These are phyloP conservation scores for Hansenula sp. DNA, from an alignment of 1,139 yeast genomes.

Conservation along the genomic window DNA sequence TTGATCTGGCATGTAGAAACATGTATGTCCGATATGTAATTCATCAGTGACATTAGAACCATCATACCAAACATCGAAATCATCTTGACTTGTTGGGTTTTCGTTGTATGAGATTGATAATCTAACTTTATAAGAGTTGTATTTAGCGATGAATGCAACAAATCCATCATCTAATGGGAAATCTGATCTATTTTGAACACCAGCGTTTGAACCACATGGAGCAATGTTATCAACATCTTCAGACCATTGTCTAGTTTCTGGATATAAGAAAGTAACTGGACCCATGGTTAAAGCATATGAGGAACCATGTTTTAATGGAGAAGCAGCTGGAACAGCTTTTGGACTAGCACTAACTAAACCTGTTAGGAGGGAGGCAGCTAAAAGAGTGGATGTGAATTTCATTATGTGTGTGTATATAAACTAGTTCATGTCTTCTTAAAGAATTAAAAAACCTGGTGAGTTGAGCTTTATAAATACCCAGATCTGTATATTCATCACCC, in stretches of 20 bases:
- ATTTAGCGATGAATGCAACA: conserved; percentile 36
- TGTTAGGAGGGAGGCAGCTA: conserved; percentile 14
- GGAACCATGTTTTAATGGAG: conserved; percentile 21
- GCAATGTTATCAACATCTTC: conserved; percentile 36
- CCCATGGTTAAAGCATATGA: conserved; percentile 35
- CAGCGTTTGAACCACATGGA: conserved; percentile 36
- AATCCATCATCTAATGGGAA: conserved; percentile 40
- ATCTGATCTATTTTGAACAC: conserved; percentile 30
- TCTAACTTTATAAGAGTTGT: conserved; percentile 31
- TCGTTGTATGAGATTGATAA: conserved; percentile 32
- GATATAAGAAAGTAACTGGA: conserved; percentile 37
- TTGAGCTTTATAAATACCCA: too few relatives aligned
- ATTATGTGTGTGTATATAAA: background rate
- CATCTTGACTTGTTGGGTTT: conserved; percentile 32
- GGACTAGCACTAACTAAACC: conserved; percentile 16
- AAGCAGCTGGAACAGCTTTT: conserved; percentile 16
- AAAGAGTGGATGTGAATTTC: conserved; percentile 5
- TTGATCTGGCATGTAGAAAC: conserved; percentile 36
- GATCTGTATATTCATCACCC: too few relatives aligned
- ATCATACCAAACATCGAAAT: conserved; percentile 33
- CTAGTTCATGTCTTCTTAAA: background rate
- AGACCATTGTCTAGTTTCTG: conserved; percentile 37
- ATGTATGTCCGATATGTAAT: conserved; percentile 36
- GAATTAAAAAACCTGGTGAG: too few relatives aligned
- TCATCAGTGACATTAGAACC: conserved; percentile 29